Percentiles rank a stretch among this genome's conserved stretches.
Evolutionary conservation across 1,284 basidiomycete species (phyloP).

Genomic region (Microbotryum lychnidis-dioicae): DNA sequence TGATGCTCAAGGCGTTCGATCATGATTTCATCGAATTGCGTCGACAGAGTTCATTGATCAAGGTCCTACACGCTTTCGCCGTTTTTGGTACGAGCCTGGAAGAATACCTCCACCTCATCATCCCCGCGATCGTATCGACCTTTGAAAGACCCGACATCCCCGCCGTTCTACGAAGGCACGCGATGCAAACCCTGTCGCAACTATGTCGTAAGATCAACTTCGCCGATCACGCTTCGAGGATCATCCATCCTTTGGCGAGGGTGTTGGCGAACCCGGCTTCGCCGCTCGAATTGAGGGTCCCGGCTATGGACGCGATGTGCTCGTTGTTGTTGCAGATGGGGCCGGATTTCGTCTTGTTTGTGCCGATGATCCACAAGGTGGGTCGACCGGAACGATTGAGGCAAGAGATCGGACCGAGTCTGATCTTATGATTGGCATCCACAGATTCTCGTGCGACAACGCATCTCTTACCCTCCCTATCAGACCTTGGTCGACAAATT

Average conservation of each 20-base stretch:
- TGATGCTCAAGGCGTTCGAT: constrained; percentile 82
- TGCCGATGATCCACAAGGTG: constrained; percentile 93
- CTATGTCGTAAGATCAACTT: constrained; percentile 92
- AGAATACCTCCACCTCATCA: constrained; percentile 93
- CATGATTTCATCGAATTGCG: constrained; percentile 64
- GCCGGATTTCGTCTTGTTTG: constrained; percentile 93
- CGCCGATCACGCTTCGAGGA: constrained; percentile 95
- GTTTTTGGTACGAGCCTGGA: constrained; percentile 96
- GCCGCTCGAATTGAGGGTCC: constrained; percentile 67
- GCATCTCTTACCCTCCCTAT: constrained; percentile 76
- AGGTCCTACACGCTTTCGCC: constrained; percentile 84
- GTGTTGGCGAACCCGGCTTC: constrained; percentile 58
- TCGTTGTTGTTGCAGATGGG: constrained; percentile 88
- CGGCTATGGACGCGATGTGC: constrained; percentile 89
- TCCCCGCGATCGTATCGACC: constrained; percentile 86
- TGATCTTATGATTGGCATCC: not conserved
- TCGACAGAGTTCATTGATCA: constrained; percentile 62
- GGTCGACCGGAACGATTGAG: too few species aligned
- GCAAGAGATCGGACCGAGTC: not conserved
- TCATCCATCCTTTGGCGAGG: constrained; percentile 89
- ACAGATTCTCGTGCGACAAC: constrained; percentile 67
- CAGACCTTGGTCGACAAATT: constrained; percentile 82
- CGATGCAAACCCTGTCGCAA: constrained; percentile 84
- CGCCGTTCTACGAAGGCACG: constrained; percentile 69
- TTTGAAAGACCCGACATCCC: constrained; percentile 78